These are phyloP conservation scores for Tilletiopsis washingtonensis DNA, from an alignment of 1,284 basidiomycete species.

Conservation along the genomic window DNA sequence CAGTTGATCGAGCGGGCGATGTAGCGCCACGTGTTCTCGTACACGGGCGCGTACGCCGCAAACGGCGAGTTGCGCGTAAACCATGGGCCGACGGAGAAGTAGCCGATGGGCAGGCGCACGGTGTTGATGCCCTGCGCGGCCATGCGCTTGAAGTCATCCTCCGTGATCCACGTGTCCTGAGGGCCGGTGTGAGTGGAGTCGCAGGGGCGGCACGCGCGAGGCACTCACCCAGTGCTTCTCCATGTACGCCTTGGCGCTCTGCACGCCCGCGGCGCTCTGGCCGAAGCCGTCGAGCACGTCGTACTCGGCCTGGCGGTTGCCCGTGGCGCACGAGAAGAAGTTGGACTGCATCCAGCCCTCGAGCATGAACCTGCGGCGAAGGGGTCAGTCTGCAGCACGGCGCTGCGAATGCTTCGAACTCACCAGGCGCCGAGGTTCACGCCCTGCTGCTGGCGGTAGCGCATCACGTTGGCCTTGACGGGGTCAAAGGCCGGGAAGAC, in stretches of 20 bases:
- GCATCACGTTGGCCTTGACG: conserved; percentile 51
- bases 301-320: conserved; percentile 53
- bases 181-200: background rate
- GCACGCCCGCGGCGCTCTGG: conserved; percentile 53
- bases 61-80: conserved; percentile 56
- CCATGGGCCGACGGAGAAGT: conserved; percentile 48
- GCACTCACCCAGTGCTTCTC: conserved; percentile 60
- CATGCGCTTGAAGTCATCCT: conserved; percentile 49
- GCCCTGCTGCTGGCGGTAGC: conserved; percentile 68
- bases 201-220: background rate
- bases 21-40: conserved; percentile 58
- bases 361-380: conserved; percentile 44
- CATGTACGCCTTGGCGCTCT: conserved; percentile 52
- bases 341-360: conserved; percentile 59
- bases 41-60: conserved; percentile 57
- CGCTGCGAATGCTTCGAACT: background rate
- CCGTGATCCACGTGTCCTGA: conserved; percentile 62
- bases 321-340: conserved; percentile 60
- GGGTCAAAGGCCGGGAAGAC: conserved; percentile 34
- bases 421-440: conserved; percentile 64
- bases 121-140: conserved; percentile 47
- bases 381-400: background rate
- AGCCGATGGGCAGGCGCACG: conserved; percentile 46
- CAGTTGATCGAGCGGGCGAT: conserved; percentile 61
- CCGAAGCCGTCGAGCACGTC: conserved; percentile 51